Evolutionary conservation across 2,329 filamentous ascomycete species (phyloP).

Genomic region (Colletotrichum cereale): DNA sequence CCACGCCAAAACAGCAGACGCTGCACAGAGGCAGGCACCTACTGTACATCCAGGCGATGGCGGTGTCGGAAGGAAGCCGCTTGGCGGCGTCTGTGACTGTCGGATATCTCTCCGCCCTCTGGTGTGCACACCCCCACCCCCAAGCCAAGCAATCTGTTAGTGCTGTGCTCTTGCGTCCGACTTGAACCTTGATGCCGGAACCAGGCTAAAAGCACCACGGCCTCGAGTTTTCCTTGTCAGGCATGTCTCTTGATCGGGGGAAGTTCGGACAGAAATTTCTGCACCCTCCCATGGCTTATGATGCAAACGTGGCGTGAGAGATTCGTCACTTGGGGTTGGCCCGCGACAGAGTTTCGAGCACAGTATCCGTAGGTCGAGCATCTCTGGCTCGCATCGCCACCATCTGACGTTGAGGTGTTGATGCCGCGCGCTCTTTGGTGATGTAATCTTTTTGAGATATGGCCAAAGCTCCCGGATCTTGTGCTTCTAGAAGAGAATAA

Average conservation of each 20-base stretch:
- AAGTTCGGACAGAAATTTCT: slow-evolving; percentile 38
- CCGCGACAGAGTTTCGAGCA: slow-evolving; percentile 20
- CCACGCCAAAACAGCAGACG: slow-evolving; percentile 13
- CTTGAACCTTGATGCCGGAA: slow-evolving; percentile 40
- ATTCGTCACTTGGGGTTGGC: slow-evolving; percentile 27
- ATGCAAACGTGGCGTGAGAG: slow-evolving; percentile 40
- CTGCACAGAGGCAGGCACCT: not conserved
- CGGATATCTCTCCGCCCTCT: slow-evolving; percentile 39
- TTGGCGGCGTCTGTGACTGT: slow-evolving; percentile 30
- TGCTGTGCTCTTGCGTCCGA: slow-evolving; percentile 8
- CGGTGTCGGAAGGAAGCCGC: slow-evolving; percentile 35
- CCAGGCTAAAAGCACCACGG: slow-evolving; percentile 28
- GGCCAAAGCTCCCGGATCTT: slow-evolving; percentile 40
- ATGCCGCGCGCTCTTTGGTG: slow-evolving; percentile 3
- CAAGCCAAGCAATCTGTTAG: slow-evolving; percentile 1
- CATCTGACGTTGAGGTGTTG: slow-evolving; percentile 27
- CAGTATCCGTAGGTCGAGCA: not conserved
- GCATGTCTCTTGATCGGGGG: slow-evolving; percentile 27
- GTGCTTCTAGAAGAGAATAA: slow-evolving; percentile 42
- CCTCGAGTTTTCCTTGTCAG: slow-evolving; percentile 11
- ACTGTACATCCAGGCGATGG: slow-evolving; percentile 10
- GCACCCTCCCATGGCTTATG: slow-evolving; percentile 34
- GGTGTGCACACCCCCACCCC: not conserved
- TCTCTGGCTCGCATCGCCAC: slow-evolving; percentile 10
- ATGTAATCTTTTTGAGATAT: slow-evolving; percentile 29